Evolutionary conservation across 805 yeast species (phyloP), one percentile per base, ranked within the genome.

Genomic region (Cyberlindnera sargentensis): DNA sequence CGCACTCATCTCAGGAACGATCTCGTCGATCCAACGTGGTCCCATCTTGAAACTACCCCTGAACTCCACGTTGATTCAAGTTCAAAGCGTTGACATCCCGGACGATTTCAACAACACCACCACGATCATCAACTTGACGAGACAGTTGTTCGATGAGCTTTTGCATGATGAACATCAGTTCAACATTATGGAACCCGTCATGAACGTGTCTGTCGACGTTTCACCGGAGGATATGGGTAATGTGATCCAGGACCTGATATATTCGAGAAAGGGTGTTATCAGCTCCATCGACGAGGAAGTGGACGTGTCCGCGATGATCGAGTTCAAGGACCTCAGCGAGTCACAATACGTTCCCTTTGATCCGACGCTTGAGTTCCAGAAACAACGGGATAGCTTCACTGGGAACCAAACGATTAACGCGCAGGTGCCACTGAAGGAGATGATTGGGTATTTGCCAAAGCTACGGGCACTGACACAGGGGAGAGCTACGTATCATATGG

Each of bases 381-480:
- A 49, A 9, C 38, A 39, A 8, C 36, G 42, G 0, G 65, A 63
- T 24, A 40, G 45, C 20, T 51, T 51, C 42, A 52, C 51, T 5
- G 51, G 53, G 2, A 37, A 41, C 32, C 78, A 86, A 63, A 64
- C 74, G 6, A 76, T 93, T 31, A 67, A 67, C n/a, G 96, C 96
- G 0, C 76, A 73, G 40, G 90, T 89, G 0, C 97, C 99, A 4
- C 67, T 93, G 57, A 73, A 82, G 47, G 95, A 84, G 47, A 89
- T 93, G 96, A 76, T 89, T 39, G 96, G 97, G 0, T 93, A 93
- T 60, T 71, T 88, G 46, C 78, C 81, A 8, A 77, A 76, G 47
- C 66, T 93, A 37, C 67, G 98, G 53, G 82, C 93, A 32, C 66
- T 89, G 52, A 90, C 97, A 0, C 89, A 88, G 57, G 99, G 99